Percentiles rank a stretch among this genome's conserved stretches.
Evolutionary conservation across 164 flowering plant species (phyloP).

Genomic region (Stephania yunnanensis): DNA sequence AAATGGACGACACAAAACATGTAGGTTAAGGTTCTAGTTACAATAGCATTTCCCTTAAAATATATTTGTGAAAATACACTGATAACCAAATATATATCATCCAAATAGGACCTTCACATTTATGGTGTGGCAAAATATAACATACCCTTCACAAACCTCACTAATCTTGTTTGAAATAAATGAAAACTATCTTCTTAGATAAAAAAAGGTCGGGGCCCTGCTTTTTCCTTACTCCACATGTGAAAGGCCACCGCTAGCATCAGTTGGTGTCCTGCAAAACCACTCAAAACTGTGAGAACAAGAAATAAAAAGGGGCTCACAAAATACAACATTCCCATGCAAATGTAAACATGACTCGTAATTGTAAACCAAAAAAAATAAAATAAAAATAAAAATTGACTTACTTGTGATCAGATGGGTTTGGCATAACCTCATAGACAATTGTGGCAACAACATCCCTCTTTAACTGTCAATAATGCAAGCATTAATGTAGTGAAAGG

Average conservation of each 20-base stretch:
- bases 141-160: too few relatives aligned
- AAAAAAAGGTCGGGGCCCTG: neutral
- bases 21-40: too few relatives aligned
- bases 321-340: too few relatives aligned
- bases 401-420: slow-evolving; percentile 99
- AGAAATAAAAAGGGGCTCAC: neutral
- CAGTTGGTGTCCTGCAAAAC: slow-evolving; percentile 44
- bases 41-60: too few relatives aligned
- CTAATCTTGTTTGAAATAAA: neutral
- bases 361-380: too few relatives aligned
- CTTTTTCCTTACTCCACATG: slow-evolving; percentile 31
- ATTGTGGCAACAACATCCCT: slow-evolving; percentile 92
- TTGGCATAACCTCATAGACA: slow-evolving; percentile 90
- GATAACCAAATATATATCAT: too few relatives aligned
- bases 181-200: neutral
- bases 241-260: slow-evolving; percentile 50
- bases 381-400: too few relatives aligned
- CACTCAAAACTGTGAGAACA: neutral
- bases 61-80: too few relatives aligned
- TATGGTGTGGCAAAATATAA: too few relatives aligned
- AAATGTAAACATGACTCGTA: neutral
- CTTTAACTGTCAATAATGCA: slow-evolving; percentile 56
- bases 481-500: slow-evolving; percentile 10
- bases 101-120: too few relatives aligned
- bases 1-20: too few relatives aligned